Conservation (phyloP, 805 yeast species). For the Ogataea paradorogensis region DNA sequence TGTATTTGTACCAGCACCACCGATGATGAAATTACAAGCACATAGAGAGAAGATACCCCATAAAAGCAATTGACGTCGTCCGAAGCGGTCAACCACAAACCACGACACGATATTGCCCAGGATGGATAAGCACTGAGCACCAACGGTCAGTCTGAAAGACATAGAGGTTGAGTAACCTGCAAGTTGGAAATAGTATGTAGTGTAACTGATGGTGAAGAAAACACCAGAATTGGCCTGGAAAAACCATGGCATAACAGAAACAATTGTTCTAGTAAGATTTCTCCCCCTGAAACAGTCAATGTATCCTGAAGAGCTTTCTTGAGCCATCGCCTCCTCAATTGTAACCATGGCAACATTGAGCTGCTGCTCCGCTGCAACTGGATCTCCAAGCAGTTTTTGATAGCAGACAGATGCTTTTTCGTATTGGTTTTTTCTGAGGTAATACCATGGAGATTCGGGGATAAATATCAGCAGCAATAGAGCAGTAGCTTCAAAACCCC, state of each 20-base stretch:
- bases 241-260: conserved; percentile 37
- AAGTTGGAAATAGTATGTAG: conserved; percentile 47
- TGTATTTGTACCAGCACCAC: conserved; percentile 25
- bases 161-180: conserved; percentile 44
- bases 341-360: conserved; percentile 32
- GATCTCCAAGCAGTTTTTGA: conserved; percentile 25
- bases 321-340: conserved; percentile 10
- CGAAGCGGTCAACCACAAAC: conserved; percentile 39
- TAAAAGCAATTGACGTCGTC: conserved; percentile 35
- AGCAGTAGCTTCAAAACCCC: conserved; percentile 17
- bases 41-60: conserved; percentile 29
- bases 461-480: conserved; percentile 1
- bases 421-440: conserved; percentile 35
- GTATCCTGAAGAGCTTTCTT: conserved; percentile 16
- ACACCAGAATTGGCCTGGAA: conserved; percentile 48
- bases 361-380: conserved; percentile 33
- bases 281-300: conserved; percentile 43
- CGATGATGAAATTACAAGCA: conserved; percentile 27
- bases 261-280: conserved; percentile 46
- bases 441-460: conserved; percentile 23
- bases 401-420: conserved; percentile 41
- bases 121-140: conserved; percentile 35
- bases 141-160: conserved; percentile 34
- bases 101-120: conserved; percentile 37
- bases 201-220: conserved; percentile 42